A percentile compares a stretch with the other conserved stretches of the same genome.
Evolutionary conservation across 1,284 basidiomycete genomes (phyloP).

Genomic region (Fomitiporia mediterranea): DNA sequence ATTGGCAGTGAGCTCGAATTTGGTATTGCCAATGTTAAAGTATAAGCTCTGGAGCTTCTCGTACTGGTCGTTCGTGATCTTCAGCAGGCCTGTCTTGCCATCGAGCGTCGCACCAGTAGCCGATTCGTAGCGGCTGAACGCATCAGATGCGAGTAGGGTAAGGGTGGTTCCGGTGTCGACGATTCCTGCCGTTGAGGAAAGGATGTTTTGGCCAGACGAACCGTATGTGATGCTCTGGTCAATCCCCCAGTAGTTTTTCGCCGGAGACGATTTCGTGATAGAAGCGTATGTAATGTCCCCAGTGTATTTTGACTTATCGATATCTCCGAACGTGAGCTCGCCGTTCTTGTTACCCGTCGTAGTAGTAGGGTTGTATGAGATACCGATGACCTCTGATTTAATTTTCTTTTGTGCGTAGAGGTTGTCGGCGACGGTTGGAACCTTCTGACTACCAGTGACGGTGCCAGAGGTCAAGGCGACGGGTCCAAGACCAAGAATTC

Average conservation of each 20-base stretch:
- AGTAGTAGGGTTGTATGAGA: constrained; percentile 24
- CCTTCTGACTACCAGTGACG: constrained; percentile 23
- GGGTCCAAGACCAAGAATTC: constrained; percentile 21
- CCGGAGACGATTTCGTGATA: constrained; percentile 27
- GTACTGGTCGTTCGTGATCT: constrained; percentile 11
- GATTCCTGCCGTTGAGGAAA: constrained; percentile 24
- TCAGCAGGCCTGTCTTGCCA: constrained; percentile 22
- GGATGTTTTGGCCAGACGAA: constrained; percentile 15
- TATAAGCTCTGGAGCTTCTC: constrained; percentile 21
- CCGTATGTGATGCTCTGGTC: constrained; percentile 20
- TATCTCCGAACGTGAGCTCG: constrained; percentile 25
- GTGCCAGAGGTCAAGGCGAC: constrained; percentile 27
- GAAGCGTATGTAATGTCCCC: constrained; percentile 19
- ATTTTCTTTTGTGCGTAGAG: constrained; percentile 23
- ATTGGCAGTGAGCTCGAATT: constrained; percentile 21
- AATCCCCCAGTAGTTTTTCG: constrained; percentile 15
- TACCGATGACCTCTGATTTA: constrained; percentile 21
- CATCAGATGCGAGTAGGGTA: constrained; percentile 21
- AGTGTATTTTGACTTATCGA: constrained; percentile 19
- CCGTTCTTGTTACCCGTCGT: constrained; percentile 20
- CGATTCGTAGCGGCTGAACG: constrained; percentile 18
- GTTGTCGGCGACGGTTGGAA: constrained; percentile 27
- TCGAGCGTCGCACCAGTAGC: constrained; percentile 20
- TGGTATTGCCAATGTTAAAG: constrained; percentile 21
- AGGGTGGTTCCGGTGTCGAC: constrained; percentile 26